A percentile compares a stretch with the other conserved stretches of the same genome.
Conservation (phyloP, 1,139 yeast genomes). For the Suhomyces bolitotheri region DNA sequence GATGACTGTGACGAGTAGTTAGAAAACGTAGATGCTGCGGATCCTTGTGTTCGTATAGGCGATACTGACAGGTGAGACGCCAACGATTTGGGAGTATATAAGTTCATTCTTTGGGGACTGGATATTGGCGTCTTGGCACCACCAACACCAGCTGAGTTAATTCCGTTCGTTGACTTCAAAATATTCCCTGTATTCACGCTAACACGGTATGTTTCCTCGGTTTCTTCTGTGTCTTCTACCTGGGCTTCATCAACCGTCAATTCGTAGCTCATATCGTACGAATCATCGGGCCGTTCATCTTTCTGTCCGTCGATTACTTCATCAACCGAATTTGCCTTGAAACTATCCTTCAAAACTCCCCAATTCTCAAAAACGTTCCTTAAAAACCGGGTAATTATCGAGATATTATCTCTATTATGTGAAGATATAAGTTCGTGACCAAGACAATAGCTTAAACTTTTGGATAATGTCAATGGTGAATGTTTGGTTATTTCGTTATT, state of each 20-base stretch:
- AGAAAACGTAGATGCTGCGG: slow-evolving; percentile 10
- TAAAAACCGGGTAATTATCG: slow-evolving; percentile 52
- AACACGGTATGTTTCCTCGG: slow-evolving; percentile 17
- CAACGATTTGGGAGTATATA: slow-evolving; percentile 11
- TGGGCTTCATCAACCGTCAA: slow-evolving; percentile 31
- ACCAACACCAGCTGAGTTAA: background rate
- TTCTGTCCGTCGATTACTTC: slow-evolving; percentile 25
- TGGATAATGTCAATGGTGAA: slow-evolving; percentile 45
- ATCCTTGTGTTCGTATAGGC: slow-evolving; percentile 8
- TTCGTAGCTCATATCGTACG: slow-evolving; percentile 35
- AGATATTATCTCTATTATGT: slow-evolving; percentile 45
- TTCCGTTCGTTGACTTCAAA: slow-evolving; percentile 8
- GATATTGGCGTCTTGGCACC: slow-evolving; percentile 10
- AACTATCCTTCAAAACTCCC: slow-evolving; percentile 22
- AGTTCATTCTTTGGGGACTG: slow-evolving; percentile 9
- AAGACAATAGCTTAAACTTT: slow-evolving; percentile 50
- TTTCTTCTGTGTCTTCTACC: slow-evolving; percentile 19
- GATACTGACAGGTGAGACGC: slow-evolving; percentile 7
- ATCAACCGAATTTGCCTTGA: slow-evolving; percentile 18
- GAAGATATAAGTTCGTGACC: slow-evolving; percentile 52
- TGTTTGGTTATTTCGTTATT: slow-evolving; percentile 42
- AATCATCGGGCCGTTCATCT: slow-evolving; percentile 23
- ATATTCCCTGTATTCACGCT: slow-evolving; percentile 20
- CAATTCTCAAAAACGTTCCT: slow-evolving; percentile 52
- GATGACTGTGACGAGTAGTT: slow-evolving; percentile 10